Conservation (phyloP, 1,139 yeast genomes). For the Yamadazyma mexicana region DNA sequence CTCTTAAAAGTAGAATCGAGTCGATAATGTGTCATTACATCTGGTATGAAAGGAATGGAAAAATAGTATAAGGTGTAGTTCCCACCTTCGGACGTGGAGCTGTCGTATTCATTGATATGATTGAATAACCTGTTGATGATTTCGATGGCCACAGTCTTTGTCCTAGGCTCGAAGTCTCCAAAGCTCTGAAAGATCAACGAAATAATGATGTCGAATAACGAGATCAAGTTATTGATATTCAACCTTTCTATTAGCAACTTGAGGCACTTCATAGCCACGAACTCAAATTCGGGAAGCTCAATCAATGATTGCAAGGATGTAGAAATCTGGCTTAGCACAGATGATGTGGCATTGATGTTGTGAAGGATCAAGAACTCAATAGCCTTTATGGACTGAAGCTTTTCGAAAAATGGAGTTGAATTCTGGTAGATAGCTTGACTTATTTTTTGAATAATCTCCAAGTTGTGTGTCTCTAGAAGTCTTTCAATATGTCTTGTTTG, state of each 20-base stretch:
- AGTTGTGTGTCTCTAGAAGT: slow-evolving; percentile 55
- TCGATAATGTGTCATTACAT: slow-evolving; percentile 30
- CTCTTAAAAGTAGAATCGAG: slow-evolving; percentile 22
- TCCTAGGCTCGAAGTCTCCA: slow-evolving; percentile 44
- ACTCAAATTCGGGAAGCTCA: slow-evolving; percentile 61
- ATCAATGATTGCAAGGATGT: slow-evolving; percentile 84
- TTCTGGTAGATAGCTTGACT: slow-evolving; percentile 78
- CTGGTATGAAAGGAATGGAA: slow-evolving; percentile 49
- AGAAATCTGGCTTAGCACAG: slow-evolving; percentile 85
- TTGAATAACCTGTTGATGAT: slow-evolving; percentile 43
- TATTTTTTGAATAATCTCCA: slow-evolving; percentile 76
- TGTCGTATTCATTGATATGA: slow-evolving; percentile 23
- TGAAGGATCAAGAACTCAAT: slow-evolving; percentile 65
- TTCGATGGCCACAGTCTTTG: slow-evolving; percentile 47
- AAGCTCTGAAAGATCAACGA: slow-evolving; percentile 63
- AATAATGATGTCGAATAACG: slow-evolving; percentile 46
- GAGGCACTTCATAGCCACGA: slow-evolving; percentile 70
- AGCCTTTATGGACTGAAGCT: slow-evolving; percentile 71
- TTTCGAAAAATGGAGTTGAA: slow-evolving; percentile 68
- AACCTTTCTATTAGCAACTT: slow-evolving; percentile 51
- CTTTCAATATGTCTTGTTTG: slow-evolving; percentile 23
- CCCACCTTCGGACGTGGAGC: slow-evolving; percentile 13
- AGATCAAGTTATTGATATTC: slow-evolving; percentile 51
- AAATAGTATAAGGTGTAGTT: slow-evolving; percentile 49
- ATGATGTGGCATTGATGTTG: slow-evolving; percentile 61